Conservation (phyloP, 2,329 filamentous ascomycete species). For the Knoxdaviesia capensis region DNA sequence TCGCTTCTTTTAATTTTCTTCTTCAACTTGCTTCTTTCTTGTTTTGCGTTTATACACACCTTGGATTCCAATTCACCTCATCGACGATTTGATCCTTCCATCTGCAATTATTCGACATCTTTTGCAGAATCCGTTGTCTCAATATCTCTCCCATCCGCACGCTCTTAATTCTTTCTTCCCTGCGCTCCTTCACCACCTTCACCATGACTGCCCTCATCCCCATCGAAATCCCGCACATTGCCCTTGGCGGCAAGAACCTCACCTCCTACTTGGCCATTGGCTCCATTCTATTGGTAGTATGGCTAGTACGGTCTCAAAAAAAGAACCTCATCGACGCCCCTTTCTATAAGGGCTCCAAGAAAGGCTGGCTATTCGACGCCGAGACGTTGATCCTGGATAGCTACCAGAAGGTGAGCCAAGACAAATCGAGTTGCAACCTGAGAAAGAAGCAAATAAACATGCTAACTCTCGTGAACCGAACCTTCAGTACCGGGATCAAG, state of each 20-base stretch:
- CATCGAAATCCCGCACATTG: constrained; percentile 8
- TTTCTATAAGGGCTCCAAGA: constrained; percentile 25
- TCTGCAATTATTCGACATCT: too few species aligned
- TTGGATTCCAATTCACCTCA: background rate
- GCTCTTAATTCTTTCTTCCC: too few species aligned
- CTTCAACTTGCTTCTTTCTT: background rate
- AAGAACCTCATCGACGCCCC: constrained; percentile 15
- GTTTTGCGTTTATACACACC: background rate
- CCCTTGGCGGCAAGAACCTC: constrained; percentile 12
- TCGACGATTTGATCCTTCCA: background rate
- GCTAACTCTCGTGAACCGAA: background rate
- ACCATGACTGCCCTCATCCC: too few species aligned
- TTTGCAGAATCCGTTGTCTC: too few species aligned
- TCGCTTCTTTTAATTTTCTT: background rate
- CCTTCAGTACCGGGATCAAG: constrained; percentile 22
- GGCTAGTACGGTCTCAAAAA: constrained; percentile 16
- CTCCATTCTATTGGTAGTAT: constrained; percentile 16
- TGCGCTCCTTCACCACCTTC: too few species aligned
- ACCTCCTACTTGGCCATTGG: constrained; percentile 21
- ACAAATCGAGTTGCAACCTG: background rate
- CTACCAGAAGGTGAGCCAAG: constrained; percentile 20
- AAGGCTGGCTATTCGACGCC: constrained; percentile 29
- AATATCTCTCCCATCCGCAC: too few species aligned
- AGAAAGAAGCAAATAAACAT: background rate
- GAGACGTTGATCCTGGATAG: constrained; percentile 26